Conservation (phyloP, 2,329 filamentous ascomycete genomes). For the Curvularia verruculosa region DNA sequence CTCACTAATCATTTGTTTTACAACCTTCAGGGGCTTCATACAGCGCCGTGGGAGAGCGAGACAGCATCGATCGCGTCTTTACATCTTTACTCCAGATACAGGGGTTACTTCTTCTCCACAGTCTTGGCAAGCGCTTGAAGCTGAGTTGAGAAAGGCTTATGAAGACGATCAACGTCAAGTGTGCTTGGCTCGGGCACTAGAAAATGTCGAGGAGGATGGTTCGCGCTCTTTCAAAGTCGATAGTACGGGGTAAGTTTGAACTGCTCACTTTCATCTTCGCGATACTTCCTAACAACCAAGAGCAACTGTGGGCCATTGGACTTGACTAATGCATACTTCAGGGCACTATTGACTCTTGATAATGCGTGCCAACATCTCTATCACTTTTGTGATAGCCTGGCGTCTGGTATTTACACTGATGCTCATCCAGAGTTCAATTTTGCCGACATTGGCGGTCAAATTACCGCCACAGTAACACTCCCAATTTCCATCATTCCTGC, state of each 20-base stretch:
- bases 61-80: slow-evolving; percentile 61
- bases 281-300: neutral
- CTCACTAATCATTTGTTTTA: neutral
- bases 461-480: slow-evolving; percentile 69
- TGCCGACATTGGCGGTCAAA: slow-evolving; percentile 38
- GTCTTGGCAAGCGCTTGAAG: slow-evolving; percentile 72
- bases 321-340: slow-evolving; percentile 27
- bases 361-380: slow-evolving; percentile 77
- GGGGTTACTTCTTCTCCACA: slow-evolving; percentile 40
- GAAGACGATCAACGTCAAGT: slow-evolving; percentile 66
- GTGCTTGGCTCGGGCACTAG: slow-evolving; percentile 52
- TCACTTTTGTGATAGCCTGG: slow-evolving; percentile 76
- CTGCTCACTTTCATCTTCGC: too few species aligned
- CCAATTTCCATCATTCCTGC: slow-evolving; percentile 71
- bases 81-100: slow-evolving; percentile 55
- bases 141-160: slow-evolving; percentile 73
- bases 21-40: slow-evolving; percentile 58
- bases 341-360: slow-evolving; percentile 73
- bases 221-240: slow-evolving; percentile 28
- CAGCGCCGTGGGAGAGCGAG: slow-evolving; percentile 70
- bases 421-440: slow-evolving; percentile 71
- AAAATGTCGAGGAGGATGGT: slow-evolving; percentile 57
- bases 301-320: neutral
- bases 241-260: slow-evolving; percentile 35
- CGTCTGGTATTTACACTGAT: slow-evolving; percentile 66